These are phyloP conservation scores for Suillus alpinus DNA, from an alignment of 768 basidiomycete species.

Conservation along the genomic window DNA sequence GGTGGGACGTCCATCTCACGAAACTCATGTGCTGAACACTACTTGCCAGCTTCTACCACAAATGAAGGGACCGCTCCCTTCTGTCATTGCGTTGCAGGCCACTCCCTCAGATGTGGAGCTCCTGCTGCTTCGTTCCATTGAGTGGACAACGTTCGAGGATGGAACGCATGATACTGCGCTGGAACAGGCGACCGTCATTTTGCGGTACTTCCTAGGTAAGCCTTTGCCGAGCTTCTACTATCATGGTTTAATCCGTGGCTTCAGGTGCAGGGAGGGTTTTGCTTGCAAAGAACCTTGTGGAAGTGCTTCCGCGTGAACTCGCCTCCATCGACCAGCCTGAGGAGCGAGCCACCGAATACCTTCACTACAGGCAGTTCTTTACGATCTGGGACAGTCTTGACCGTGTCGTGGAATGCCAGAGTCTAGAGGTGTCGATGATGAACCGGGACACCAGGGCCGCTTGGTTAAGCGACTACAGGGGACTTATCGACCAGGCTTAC, in stretches of 20 bases:
- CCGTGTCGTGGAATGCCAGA: constrained; percentile 57
- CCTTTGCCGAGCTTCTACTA: neutral
- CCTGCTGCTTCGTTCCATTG: constrained; percentile 79
- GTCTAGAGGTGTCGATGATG: constrained; percentile 54
- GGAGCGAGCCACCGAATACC: constrained; percentile 67
- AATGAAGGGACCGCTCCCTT: constrained; percentile 57
- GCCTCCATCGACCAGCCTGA: constrained; percentile 63
- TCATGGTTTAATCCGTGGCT: neutral
- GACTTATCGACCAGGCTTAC: constrained; percentile 59
- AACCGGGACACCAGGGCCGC: constrained; percentile 53
- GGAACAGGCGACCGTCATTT: constrained; percentile 82
- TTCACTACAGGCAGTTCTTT: constrained; percentile 82
- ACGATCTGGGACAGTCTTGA: constrained; percentile 67
- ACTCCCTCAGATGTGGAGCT: constrained; percentile 56
- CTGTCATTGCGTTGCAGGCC: constrained; percentile 54
- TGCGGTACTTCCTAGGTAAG: constrained; percentile 88
- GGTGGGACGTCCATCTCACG: constrained; percentile 14
- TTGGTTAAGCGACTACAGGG: constrained; percentile 67
- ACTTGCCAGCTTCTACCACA: constrained; percentile 46
- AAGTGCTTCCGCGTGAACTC: constrained; percentile 62
- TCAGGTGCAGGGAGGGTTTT: constrained; percentile 73
- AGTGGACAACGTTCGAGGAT: constrained; percentile 85
- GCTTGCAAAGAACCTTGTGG: constrained; percentile 58
- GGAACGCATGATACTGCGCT: constrained; percentile 76
- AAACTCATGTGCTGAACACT: constrained; percentile 8